A percentile compares a stretch with the other conserved stretches of the same genome.
Conservation (phyloP, 495 filamentous ascomycete species). For the Penicillium canariense region DNA sequence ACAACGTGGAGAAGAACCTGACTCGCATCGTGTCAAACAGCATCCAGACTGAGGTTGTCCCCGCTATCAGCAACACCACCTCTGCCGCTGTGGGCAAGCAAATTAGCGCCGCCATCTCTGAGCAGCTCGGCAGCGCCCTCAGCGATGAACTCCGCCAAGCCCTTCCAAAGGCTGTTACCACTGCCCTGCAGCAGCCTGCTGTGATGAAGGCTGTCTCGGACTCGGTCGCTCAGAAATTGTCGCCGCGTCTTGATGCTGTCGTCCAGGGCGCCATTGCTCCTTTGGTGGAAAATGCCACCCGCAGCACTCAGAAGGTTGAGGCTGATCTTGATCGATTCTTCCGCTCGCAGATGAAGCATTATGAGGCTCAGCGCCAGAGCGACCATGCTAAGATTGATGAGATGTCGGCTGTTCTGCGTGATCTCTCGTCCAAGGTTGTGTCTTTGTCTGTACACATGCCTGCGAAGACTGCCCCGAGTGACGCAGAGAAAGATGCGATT, state of each 20-base stretch:
- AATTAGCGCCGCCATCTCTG: conserved; percentile 50
- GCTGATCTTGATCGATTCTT: conserved; percentile 65
- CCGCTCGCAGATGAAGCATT: conserved; percentile 57
- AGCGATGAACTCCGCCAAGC: conserved; percentile 53
- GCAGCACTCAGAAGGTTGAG: conserved; percentile 58
- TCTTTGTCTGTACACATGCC: conserved; percentile 63
- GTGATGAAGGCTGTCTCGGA: conserved; percentile 70
- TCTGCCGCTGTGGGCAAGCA: conserved; percentile 59
- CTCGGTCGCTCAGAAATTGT: conserved; percentile 61
- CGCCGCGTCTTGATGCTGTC: conserved; percentile 61
- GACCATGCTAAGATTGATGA: conserved; percentile 82
- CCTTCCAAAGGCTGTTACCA: conserved; percentile 54
- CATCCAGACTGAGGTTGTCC: conserved; percentile 64
- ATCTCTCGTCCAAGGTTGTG: conserved; percentile 69
- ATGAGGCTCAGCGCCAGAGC: conserved; percentile 65
- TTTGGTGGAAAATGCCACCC: conserved; percentile 59
- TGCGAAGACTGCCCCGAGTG: conserved; percentile 52
- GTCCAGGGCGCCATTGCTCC: conserved; percentile 64
- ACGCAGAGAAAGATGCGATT: conserved; percentile 9
- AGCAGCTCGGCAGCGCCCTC: conserved; percentile 48
- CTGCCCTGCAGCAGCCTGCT: conserved; percentile 67
- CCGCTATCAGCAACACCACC: conserved; percentile 50
- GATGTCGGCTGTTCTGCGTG: conserved; percentile 67
- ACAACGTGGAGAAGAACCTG: conserved; percentile 84
- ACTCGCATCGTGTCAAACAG: conserved; percentile 63